Percentiles rank a stretch among this genome's conserved stretches.
These are phyloP conservation scores for Trichoderma sp. DNA, from an alignment of 2,329 filamentous ascomycete genomes.

Conservation along the genomic window DNA sequence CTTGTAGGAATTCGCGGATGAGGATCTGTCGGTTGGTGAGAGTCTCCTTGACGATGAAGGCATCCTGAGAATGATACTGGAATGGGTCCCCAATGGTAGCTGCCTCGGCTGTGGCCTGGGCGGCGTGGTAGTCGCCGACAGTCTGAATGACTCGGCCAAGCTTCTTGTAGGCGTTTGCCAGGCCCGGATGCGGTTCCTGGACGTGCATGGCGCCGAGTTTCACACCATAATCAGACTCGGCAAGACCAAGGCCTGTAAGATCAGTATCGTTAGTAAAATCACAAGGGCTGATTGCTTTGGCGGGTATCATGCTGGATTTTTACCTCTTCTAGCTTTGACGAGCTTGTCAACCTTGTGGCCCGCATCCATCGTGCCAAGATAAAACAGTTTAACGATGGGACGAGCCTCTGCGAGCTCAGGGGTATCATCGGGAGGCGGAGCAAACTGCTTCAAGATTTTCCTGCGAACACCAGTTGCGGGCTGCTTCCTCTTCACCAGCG, in stretches of 20 bases:
- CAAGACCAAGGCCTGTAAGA: constrained; percentile 79
- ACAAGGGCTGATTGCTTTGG: constrained; percentile 24
- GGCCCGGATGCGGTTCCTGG: constrained; percentile 86
- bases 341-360: constrained; percentile 95
- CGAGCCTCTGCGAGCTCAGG: constrained; percentile 89
- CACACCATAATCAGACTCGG: constrained; percentile 91
- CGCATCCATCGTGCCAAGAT: constrained; percentile 93
- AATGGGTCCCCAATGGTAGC: constrained; percentile 93
- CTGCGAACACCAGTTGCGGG: constrained; percentile 92
- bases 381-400: constrained; percentile 92
- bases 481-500: constrained; percentile 92
- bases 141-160: constrained; percentile 92
- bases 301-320: not conserved
- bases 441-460: constrained; percentile 97
- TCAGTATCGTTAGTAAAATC: constrained; percentile 31
- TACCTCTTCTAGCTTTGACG: constrained; percentile 90
- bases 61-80: constrained; percentile 92
- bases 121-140: constrained; percentile 92
- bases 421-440: constrained; percentile 94
- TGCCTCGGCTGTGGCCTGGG: constrained; percentile 94
- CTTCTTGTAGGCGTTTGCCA: constrained; percentile 90
- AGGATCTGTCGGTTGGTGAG: constrained; percentile 97
- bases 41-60: constrained; percentile 97
- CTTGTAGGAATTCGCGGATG: constrained; percentile 88
- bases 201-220: constrained; percentile 85